Base-by-base conservation (phyloP, 192 early-diverging fungal genomes). In the Entrophospora sp. region DNA sequence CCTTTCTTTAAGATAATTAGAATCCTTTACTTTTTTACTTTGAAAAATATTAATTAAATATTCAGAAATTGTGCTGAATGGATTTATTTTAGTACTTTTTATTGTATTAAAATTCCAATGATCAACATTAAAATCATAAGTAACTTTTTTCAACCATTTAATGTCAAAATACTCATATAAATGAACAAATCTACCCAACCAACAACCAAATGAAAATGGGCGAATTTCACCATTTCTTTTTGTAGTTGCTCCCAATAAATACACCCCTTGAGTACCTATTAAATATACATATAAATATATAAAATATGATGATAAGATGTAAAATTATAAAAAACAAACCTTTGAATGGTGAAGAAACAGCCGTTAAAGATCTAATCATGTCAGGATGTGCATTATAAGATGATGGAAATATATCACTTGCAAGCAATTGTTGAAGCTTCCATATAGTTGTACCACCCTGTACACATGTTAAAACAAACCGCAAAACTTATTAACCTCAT, bases 391-490 rank as follows among this genome's bases (percentile, higher is more conserved):
- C 40, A 7, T 42, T 28, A 61, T 30, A 28, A 7, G 27, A 18
- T 28, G 1, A 0, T 0, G 60, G 60, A 18, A 61, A 61, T 20
- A 16, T 14, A 18, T 61, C 28, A 32, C 30, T 61, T 14, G 22
- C 28, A 10, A 61, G 40, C 20, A 61, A 22, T 25, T 61, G 60
- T 61, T 61, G 60, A 20, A 61, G 27, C 44, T 61, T 61, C 60
- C 60, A 61, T 14, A 61, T 42, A 8, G 60, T 61, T 32, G 31
- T 12, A 31, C 60, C 60, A 31, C 60, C 60, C 60, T 61, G n/a
- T n/a, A n/a, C n/a, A n/a, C n/a, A n/a, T n/a, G n/a, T n/a, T n/a
- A n/a, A n/a, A n/a, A n/a, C n/a, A n/a, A n/a, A n/a, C n/a, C n/a
- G n/a, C n/a, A n/a, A n/a, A n/a, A n/a, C n/a, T n/a, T n/a, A n/a